Evolutionary conservation across 441 rosid genomes (phyloP).

Genomic region (Raphanus hybrid): DNA sequence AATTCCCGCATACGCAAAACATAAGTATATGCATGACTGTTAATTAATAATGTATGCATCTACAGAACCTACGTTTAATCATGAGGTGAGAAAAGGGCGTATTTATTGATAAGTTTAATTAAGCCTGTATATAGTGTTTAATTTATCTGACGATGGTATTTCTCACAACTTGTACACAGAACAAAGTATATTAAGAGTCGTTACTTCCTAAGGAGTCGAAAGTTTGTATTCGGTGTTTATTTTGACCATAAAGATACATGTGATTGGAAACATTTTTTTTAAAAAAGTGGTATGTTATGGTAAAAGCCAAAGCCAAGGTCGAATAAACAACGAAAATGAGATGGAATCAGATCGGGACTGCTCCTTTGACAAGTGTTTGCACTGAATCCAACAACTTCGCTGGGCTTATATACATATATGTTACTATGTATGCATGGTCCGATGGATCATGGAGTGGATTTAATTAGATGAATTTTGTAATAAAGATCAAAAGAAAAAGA

Average conservation of each 20-base stretch:
- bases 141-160: background rate
- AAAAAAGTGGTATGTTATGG: conserved; percentile 3
- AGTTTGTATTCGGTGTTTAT: conserved; percentile 6
- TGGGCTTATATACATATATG: conserved; percentile 11
- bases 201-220: conserved; percentile 24
- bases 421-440: conserved; percentile 31
- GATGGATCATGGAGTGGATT: conserved; percentile 3
- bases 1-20: background rate
- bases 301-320: conserved; percentile 46
- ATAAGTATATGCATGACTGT: background rate
- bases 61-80: background rate
- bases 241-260: background rate
- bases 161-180: background rate
- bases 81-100: conserved; percentile 8
- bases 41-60: background rate
- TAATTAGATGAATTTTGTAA: background rate
- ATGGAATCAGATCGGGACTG: conserved; percentile 42
- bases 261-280: background rate
- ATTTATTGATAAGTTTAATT: background rate
- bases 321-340: conserved; percentile 42
- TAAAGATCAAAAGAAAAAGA: conserved; percentile 4
- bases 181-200: background rate
- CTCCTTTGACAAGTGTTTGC: conserved; percentile 48
- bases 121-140: background rate
- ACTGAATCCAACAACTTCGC: conserved; percentile 40